These are phyloP conservation scores for Nitzschia sp. DNA, from an alignment of 108 stramenopile species.

Conservation along the genomic window DNA sequence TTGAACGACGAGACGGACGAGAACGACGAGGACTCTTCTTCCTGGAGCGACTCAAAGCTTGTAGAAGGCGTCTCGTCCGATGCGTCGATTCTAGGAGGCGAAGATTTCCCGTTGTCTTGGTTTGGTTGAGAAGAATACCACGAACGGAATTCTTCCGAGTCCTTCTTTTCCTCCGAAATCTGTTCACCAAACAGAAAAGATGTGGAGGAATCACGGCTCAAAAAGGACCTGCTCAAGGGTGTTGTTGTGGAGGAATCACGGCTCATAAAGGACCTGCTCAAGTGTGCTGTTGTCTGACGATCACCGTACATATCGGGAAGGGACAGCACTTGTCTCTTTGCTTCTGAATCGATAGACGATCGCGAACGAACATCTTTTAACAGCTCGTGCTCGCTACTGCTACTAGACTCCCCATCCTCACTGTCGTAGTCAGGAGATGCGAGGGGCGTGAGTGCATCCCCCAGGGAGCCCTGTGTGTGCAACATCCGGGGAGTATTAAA, in stretches of 20 bases:
- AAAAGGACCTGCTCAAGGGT: neutral
- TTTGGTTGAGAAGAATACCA: too few relatives aligned
- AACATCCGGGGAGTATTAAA: slow-evolving; percentile 14
- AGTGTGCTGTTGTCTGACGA: neutral
- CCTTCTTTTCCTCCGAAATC: neutral
- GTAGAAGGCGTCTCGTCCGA: too few relatives aligned
- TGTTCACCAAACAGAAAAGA: neutral
- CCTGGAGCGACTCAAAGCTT: too few relatives aligned
- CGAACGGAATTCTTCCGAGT: too few relatives aligned
- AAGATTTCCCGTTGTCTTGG: too few relatives aligned
- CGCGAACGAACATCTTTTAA: too few relatives aligned
- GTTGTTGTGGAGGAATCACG: neutral
- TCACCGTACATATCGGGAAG: neutral
- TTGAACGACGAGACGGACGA: too few relatives aligned
- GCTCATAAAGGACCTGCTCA: neutral
- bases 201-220: neutral
- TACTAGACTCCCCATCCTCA: slow-evolving; percentile 3
- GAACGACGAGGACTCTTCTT: too few relatives aligned
- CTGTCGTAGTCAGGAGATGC: slow-evolving; percentile 2
- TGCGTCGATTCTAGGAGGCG: too few relatives aligned
- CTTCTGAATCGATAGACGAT: neutral
- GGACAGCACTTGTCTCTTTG: neutral
- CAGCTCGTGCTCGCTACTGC: too few relatives aligned
- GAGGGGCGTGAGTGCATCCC: slow-evolving; percentile 14
- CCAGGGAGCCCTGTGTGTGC: slow-evolving; percentile 5